Evolutionary conservation across 371 early-diverging fungal genomes (phyloP).

Genomic region (Circinella minor): DNA sequence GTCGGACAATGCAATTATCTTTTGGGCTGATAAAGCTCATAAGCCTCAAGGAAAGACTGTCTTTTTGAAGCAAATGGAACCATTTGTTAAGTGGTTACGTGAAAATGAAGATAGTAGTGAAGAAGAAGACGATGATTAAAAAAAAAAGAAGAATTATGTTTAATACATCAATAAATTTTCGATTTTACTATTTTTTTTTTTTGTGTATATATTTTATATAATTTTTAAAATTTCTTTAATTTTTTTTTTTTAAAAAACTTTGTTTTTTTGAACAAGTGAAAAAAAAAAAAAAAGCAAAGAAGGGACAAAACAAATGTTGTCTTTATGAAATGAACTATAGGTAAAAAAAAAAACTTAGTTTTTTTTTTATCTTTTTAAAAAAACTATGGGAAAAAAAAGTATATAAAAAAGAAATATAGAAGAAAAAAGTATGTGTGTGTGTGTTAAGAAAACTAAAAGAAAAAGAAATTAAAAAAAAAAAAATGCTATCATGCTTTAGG

Average conservation of each 20-base stretch:
- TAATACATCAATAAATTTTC: too few relatives aligned
- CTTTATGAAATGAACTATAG: too few relatives aligned
- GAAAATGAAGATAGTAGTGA: conserved; percentile 76
- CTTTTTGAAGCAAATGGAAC: conserved; percentile 91
- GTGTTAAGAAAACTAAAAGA: not conserved
- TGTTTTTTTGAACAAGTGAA: too few relatives aligned
- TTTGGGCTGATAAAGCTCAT: conserved; percentile 92
- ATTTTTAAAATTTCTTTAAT: too few relatives aligned
- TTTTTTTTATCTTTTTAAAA: too few relatives aligned
- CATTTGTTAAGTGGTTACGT: conserved; percentile 84
- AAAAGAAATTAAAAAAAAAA: not conserved
- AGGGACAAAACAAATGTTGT: too few relatives aligned
- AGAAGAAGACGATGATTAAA: conserved; percentile 67
- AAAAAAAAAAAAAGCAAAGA: too few relatives aligned
- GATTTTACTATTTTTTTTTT: too few relatives aligned
- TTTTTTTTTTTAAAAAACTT: too few relatives aligned
- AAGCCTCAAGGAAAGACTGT: conserved; percentile 85
- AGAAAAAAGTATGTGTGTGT: not conserved
- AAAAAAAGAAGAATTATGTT: not conserved
- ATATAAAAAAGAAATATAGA: not conserved
- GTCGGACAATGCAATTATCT: conserved; percentile 88
- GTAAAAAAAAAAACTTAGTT: too few relatives aligned
- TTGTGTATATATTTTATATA: too few relatives aligned
- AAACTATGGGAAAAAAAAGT: too few relatives aligned
- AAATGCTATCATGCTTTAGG: conserved; percentile 8